A percentile compares a stretch with the other conserved stretches of the same genome.
Conservation (phyloP, 805 yeast genomes). For the Saccharomycopsis sp. region DNA sequence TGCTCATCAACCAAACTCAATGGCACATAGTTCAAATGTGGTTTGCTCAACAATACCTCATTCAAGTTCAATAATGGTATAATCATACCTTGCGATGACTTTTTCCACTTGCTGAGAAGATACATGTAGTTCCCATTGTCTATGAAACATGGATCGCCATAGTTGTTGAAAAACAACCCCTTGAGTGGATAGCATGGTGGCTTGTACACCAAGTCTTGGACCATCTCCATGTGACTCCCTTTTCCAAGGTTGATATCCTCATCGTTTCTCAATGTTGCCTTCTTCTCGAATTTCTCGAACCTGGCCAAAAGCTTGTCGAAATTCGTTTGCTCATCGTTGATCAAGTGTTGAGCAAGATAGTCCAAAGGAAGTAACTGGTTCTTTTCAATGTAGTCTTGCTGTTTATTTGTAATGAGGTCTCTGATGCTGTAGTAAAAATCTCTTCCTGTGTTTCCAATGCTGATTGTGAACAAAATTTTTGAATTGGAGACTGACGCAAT, state of each 20-base stretch:
- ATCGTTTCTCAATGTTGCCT: conserved; percentile 6
- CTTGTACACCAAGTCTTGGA: conserved; percentile 3
- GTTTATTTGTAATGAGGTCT: conserved; percentile 35
- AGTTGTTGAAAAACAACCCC: conserved; percentile 76
- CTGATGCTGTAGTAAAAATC: conserved; percentile 39
- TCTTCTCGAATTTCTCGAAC: conserved; percentile 12
- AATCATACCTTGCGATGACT: conserved; percentile 72
- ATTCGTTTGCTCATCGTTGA: conserved; percentile 13
- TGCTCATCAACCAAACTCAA: conserved; percentile 65
- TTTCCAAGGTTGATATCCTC: conserved; percentile 24
- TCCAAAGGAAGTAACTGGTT: conserved; percentile 30
- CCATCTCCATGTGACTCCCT: conserved; percentile 21
- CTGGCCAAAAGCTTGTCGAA: conserved; percentile 20
- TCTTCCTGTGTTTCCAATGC: conserved; percentile 31
- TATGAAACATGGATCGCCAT: conserved; percentile 84
- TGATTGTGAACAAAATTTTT: conserved; percentile 46
- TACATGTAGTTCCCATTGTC: conserved; percentile 70
- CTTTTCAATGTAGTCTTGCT: conserved; percentile 33
- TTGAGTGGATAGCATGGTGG: conserved; percentile 32
- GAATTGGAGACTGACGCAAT: conserved; percentile 60
- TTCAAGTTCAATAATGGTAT: conserved; percentile 66
- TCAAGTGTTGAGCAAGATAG: conserved; percentile 8
- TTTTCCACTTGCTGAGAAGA: conserved; percentile 72
- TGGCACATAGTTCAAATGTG: conserved; percentile 64
- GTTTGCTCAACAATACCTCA: conserved; percentile 36